Conservation (phyloP, 495 filamentous ascomycete genomes). For the Achaetomiella virescens region DNA sequence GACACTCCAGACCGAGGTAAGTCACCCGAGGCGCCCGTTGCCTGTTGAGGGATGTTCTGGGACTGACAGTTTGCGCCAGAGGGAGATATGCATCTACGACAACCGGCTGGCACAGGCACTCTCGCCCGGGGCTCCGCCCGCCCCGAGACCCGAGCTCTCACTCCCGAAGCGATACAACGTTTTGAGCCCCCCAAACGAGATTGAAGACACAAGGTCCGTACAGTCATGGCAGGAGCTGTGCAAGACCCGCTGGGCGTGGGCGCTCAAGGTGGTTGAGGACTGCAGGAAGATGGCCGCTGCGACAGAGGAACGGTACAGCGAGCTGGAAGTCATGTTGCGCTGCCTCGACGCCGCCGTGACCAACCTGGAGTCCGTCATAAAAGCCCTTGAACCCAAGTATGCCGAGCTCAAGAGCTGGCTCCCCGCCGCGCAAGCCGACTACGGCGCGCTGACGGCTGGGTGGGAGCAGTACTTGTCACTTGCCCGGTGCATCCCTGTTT, state of each 20-base stretch:
- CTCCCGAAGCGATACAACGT: slow-evolving; percentile 53
- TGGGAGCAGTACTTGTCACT: slow-evolving; percentile 64
- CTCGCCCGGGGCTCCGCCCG: slow-evolving; percentile 31
- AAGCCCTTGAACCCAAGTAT: slow-evolving; percentile 65
- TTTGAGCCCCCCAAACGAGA: slow-evolving; percentile 62
- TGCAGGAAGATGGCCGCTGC: slow-evolving; percentile 53
- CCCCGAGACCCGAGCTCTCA: slow-evolving; percentile 45
- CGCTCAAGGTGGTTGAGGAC: slow-evolving; percentile 57
- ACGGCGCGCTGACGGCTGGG: slow-evolving; percentile 53
- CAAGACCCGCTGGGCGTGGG: slow-evolving; percentile 67
- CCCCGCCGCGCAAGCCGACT: slow-evolving; percentile 63
- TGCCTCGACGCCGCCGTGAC: slow-evolving; percentile 70
- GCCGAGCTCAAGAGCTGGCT: slow-evolving; percentile 67
- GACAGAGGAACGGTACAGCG: slow-evolving; percentile 46
- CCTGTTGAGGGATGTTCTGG: not conserved
- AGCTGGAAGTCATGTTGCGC: slow-evolving; percentile 65
- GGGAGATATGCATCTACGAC: slow-evolving; percentile 84
- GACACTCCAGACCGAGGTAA: slow-evolving; percentile 68
- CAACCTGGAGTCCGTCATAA: slow-evolving; percentile 73
- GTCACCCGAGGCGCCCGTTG: slow-evolving; percentile 12
- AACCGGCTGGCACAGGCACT: slow-evolving; percentile 54
- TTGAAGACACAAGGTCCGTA: slow-evolving; percentile 65
- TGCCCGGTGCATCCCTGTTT: slow-evolving; percentile 54
- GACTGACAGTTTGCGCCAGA: slow-evolving; percentile 43
- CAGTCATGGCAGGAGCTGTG: slow-evolving; percentile 79